phyloP scores from a whole-genome alignment of 345 rosid genomes.

The Psidium guajava region DNA sequence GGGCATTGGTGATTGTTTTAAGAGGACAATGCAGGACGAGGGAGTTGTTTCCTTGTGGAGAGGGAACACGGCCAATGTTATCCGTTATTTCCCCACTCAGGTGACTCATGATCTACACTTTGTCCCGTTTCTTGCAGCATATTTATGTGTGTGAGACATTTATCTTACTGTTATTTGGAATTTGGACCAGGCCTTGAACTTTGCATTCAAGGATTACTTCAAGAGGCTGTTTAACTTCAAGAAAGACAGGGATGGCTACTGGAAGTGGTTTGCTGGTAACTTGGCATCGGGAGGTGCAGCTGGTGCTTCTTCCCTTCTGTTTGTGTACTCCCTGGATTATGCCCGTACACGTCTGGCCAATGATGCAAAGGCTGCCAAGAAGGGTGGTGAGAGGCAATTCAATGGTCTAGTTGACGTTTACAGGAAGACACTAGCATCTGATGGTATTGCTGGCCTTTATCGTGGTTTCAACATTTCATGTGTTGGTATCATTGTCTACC shows the following conservation, averaged over 20 bases:
- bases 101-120: not conserved
- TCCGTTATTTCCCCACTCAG: slow-evolving; percentile 37
- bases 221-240: slow-evolving; percentile 83
- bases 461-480: slow-evolving; percentile 87
- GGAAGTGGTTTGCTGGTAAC: slow-evolving; percentile 94
- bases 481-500: slow-evolving; percentile 77
- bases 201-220: slow-evolving; percentile 88
- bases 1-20: slow-evolving; percentile 26
- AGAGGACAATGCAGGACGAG: slow-evolving; percentile 22
- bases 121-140: not conserved
- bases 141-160: not conserved
- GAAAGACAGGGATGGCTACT: slow-evolving; percentile 78
- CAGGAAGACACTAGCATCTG: slow-evolving; percentile 61
- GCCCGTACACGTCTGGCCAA: slow-evolving; percentile 90
- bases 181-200: slow-evolving; percentile 64
- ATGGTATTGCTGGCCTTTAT: slow-evolving; percentile 81
- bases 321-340: slow-evolving; percentile 80
- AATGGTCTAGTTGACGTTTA: slow-evolving; percentile 75
- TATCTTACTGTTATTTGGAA: not conserved
- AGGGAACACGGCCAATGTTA: slow-evolving; percentile 35
- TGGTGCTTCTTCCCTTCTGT: slow-evolving; percentile 82
- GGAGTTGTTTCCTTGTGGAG: slow-evolving; percentile 27
- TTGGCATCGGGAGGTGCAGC: slow-evolving; percentile 90
- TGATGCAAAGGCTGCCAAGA: slow-evolving; percentile 81
- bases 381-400: slow-evolving; percentile 85